phyloP scores from a whole-genome alignment of 1,284 basidiomycete genomes.

The Hemileia vastatrix region DNA sequence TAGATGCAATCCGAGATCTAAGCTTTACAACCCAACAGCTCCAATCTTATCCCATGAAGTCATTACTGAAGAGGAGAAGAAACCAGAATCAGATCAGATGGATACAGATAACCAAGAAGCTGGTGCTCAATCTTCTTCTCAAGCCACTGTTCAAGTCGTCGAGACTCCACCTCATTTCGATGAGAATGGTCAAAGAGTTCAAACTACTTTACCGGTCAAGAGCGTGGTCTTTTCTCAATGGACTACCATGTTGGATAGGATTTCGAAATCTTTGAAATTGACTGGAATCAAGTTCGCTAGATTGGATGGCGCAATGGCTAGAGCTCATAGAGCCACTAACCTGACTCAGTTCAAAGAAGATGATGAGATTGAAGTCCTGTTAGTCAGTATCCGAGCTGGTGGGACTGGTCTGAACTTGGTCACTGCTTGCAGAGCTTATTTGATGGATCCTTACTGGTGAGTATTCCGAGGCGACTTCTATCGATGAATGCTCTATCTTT shows the following conservation, averaged over 20 bases:
- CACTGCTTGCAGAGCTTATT: slow-evolving; percentile 38
- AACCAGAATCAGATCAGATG: neutral
- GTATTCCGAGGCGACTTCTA: neutral
- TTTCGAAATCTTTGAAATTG: slow-evolving; percentile 32
- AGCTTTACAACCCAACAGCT: slow-evolving; percentile 34
- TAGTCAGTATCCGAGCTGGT: slow-evolving; percentile 38
- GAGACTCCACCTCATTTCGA: neutral
- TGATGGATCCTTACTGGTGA: slow-evolving; percentile 41
- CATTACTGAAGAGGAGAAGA: neutral
- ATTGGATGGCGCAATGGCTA: slow-evolving; percentile 39
- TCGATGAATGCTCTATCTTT: too few species aligned
- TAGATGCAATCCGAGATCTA: slow-evolving; percentile 35
- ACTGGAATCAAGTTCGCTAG: slow-evolving; percentile 34
- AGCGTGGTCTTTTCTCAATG: slow-evolving; percentile 43
- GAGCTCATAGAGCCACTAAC: slow-evolving; percentile 30
- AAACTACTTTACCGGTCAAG: slow-evolving; percentile 32
- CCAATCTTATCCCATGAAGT: slow-evolving; percentile 32
- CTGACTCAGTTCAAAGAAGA: slow-evolving; percentile 35
- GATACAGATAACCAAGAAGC: neutral
- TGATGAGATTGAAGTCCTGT: slow-evolving; percentile 35
- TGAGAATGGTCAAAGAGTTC: neutral
- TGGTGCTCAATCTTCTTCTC: neutral
- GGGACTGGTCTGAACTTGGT: slow-evolving; percentile 43
- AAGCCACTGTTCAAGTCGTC: neutral
- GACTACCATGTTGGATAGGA: slow-evolving; percentile 41